A percentile compares a stretch with the other conserved stretches of the same genome.
Evolutionary conservation across 2,329 filamentous ascomycete species (phyloP).

Genomic region (Fusarium nisikadoi): DNA sequence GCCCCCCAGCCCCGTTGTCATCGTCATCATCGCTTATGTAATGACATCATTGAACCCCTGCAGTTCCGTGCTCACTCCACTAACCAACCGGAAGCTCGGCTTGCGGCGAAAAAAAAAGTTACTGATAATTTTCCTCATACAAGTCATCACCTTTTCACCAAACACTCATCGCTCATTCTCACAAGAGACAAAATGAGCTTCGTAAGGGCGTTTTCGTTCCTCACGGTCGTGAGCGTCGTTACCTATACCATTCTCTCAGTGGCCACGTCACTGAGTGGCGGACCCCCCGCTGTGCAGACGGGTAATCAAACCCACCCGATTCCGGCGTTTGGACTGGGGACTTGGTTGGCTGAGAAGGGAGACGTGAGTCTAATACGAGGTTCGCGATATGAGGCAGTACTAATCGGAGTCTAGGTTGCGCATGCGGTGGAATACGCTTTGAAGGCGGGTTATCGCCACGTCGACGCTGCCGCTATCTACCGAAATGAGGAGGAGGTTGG

Average conservation of each 20-base stretch:
- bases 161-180: background rate
- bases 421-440: constrained; percentile 66
- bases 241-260: constrained; percentile 20
- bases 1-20: background rate
- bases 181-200: constrained; percentile 14
- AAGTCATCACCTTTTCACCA: background rate
- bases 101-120: constrained; percentile 7
- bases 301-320: constrained; percentile 33
- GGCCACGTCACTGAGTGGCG: constrained; percentile 13
- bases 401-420: constrained; percentile 20
- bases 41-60: constrained; percentile 31
- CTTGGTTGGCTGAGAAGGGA: constrained; percentile 47
- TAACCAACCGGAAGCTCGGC: constrained; percentile 9
- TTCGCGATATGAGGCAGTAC: rapidly evolving
- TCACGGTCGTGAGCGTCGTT: constrained; percentile 14
- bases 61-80: constrained; percentile 9
- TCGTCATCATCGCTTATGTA: constrained; percentile 21
- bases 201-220: constrained; percentile 22
- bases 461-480: constrained; percentile 69
- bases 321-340: constrained; percentile 48
- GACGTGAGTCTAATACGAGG: background rate
- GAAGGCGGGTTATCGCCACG: constrained; percentile 64
- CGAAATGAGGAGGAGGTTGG: constrained; percentile 67
- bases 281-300: background rate
- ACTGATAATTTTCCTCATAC: constrained; percentile 4